Conservation (phyloP, 2,329 filamentous ascomycete species). For the Bipolaris cookei region DNA sequence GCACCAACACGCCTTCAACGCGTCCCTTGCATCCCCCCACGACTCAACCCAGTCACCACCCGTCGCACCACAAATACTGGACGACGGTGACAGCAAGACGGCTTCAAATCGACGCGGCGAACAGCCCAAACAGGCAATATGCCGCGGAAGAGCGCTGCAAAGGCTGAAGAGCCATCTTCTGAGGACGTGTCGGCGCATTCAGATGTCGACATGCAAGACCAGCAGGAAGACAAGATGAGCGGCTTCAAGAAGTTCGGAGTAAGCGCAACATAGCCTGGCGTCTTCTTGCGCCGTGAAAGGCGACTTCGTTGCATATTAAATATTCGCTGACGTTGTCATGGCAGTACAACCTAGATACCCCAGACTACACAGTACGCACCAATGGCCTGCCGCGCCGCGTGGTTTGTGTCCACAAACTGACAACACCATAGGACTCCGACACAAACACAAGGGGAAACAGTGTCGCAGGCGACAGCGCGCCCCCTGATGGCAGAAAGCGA, state of each 20-base stretch:
- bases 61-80: not conserved
- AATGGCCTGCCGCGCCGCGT: not conserved
- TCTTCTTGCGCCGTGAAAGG: conserved; percentile 5
- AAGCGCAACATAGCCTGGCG: conserved; percentile 23
- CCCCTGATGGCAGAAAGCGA: conserved; percentile 78
- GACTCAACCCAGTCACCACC: not conserved
- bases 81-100: not conserved
- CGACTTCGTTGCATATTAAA: not conserved
- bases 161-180: conserved; percentile 43
- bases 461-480: conserved; percentile 72
- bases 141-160: conserved; percentile 48
- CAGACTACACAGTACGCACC: conserved; percentile 63
- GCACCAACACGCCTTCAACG: conserved; percentile 6
- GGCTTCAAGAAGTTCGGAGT: conserved; percentile 47
- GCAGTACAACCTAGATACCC: conserved; percentile 63
- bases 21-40: conserved; percentile 5
- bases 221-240: conserved; percentile 38
- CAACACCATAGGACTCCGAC: conserved; percentile 63
- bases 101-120: conserved; percentile 32
- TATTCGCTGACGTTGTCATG: conserved; percentile 33
- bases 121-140: conserved; percentile 48
- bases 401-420: conserved; percentile 24
- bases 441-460: conserved; percentile 80
- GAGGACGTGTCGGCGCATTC: conserved; percentile 48
- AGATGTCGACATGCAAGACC: conserved; percentile 50